Evolutionary conservation across 805 yeast genomes (phyloP), one percentile per base, ranked within the genome.

Genomic region (Starmerella apis): DNA sequence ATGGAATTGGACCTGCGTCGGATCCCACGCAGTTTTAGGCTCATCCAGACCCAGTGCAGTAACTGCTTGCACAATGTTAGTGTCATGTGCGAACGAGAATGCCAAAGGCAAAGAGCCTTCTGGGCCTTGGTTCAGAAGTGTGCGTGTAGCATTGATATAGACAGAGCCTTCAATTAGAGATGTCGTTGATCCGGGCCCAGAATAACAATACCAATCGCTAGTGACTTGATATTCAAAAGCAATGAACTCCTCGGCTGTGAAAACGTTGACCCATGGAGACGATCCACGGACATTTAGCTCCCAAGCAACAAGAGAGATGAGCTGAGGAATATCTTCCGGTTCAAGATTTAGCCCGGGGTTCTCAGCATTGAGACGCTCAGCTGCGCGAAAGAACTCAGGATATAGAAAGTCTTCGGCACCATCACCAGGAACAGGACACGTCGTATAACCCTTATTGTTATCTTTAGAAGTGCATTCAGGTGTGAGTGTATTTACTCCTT

Each of bases 51-150:
- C 80, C 31, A 77, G 64, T 2, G 77, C 69, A 22, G 77, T 61
- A 42, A 71, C 69, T 55, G 72, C 68, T 23, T 73, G 67, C 51
- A 75, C 76, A 35, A 77, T 63, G 57, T 78, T 80, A 24, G 79
- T 76, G 59, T 78, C 83, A 62, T 78, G 83, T 16, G 78, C 69
- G 61, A 77, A 77, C 18, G 71, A 66, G 50, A 72, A 67, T 62
- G 73, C 70, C 32, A 78, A 60, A 51, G 72, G 63, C 9, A 60
- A 58, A 9, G 61, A 71, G 54, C 49, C 46, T 48, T 61, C 61
- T 8, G 66, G 66, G n/a, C 68, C 69, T 42, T 68, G 68, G 57
- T 68, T 65, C 54, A 77, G 66, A 49, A 76, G 62, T n/a, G 66
- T 60, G 43, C 72, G 63, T 3, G 79, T 66, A 10, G 80, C 79